These are phyloP conservation scores for Yamadazyma akitaensis DNA, from an alignment of 805 yeast species.

Conservation along the genomic window DNA sequence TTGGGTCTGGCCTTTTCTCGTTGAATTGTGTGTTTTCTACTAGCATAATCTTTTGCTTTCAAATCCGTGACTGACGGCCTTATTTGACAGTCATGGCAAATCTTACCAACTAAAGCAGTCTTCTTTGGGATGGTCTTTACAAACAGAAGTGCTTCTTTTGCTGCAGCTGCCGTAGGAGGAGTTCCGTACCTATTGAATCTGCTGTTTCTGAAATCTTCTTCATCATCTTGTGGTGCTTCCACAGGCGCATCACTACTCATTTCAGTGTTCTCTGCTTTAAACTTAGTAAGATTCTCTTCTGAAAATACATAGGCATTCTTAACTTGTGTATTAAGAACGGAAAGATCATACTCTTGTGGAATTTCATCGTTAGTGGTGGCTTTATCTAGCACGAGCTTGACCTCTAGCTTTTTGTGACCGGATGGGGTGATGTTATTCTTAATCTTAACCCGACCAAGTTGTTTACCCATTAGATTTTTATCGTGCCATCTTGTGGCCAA, in stretches of 20 bases:
- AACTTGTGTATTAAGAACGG: conserved; percentile 73
- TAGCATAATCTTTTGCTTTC: conserved; percentile 61
- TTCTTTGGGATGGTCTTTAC: conserved; percentile 87
- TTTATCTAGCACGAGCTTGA: conserved; percentile 53
- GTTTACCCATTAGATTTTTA: conserved; percentile 60
- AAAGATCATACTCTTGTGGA: conserved; percentile 82
- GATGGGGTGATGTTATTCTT: conserved; percentile 40
- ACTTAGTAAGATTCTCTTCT: conserved; percentile 73
- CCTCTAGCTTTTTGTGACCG: conserved; percentile 36
- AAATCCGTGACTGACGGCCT: conserved; percentile 74
- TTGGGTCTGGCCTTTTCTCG: conserved; percentile 51
- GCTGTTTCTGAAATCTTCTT: conserved; percentile 5
- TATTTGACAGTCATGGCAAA: conserved; percentile 88
- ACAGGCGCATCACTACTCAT: conserved; percentile 11
- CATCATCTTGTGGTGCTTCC: conserved; percentile 10
- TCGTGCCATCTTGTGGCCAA: conserved; percentile 79
- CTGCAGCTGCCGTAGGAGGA: conserved; percentile 14
- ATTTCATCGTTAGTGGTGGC: conserved; percentile 32
- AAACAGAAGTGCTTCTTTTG: conserved; percentile 50
- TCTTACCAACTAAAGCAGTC: conserved; percentile 81
- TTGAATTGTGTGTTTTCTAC: conserved; percentile 49
- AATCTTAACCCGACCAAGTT: conserved; percentile 77
- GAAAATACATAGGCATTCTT: conserved; percentile 84
- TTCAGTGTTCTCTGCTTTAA: conserved; percentile 39
- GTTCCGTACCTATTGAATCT: conserved; percentile 12